Base-by-base conservation (phyloP, 768 basidiomycete species). In the Tephrocybe sp. region DNA sequence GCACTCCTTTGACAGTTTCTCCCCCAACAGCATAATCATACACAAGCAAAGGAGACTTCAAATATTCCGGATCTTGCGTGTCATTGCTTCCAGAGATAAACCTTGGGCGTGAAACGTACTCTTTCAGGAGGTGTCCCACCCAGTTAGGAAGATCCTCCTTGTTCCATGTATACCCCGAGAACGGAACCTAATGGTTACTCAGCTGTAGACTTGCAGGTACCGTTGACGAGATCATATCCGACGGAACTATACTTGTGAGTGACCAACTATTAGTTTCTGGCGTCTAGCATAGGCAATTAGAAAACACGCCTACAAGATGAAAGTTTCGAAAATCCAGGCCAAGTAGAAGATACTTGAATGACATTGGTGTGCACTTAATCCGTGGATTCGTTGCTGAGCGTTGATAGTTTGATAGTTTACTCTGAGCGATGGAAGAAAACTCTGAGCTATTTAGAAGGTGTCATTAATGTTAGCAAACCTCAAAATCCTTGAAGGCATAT, bases 1-100 rank as follows among this genome's bases (percentile, higher is more conserved):
- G 52, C 4, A 83, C 69, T 11, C 74, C 74, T 38, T 49, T 34
- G 0, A 83, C 68, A 6, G 66, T 71, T 48, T 76, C 71, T 0
- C 84, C 84, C 0, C 83, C 80, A 8, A 64, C 60, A 0, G 83
- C 84, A 62, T 80, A 85, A 61, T 84, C 70, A 58, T 80, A 79
- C 4, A 82, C 81, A 1, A 85, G 67, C 22, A 83, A 53, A 2
- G 72, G 69, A 17, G 61, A 51, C 47, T 60, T 26, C 33, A 56
- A 17, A 60, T 71, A 72, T 32, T 59, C 65, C 31, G 65, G 56
- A 30, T 62, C 62, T 44, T 69, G 68, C 44, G 64, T 60, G 10
- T 60, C 48, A 5, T 50, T 38, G 13, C 34, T 8, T 23, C 52
- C 54, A 22, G 74, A 67, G 42, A 63, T 49, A 57, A 61, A 73